Base-by-base conservation (phyloP, 345 rosid species). In the Acer yangbiense region DNA sequence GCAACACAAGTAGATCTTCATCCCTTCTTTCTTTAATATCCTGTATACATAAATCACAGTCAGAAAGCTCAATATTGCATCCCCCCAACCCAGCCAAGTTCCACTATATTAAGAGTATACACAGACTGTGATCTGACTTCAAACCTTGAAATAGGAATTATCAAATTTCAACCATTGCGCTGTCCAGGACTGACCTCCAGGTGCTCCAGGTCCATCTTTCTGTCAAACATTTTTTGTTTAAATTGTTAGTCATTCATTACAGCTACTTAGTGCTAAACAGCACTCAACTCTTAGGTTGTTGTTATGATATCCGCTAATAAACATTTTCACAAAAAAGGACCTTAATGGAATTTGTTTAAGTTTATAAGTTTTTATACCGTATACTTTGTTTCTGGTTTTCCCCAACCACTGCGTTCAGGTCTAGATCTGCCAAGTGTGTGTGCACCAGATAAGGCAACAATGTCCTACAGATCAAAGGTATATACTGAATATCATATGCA, bases 141-240 rank as follows among this genome's bases (percentile, higher is more conserved):
- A 75, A 79, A 95, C 99, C 99, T 93, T 95, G 89, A 95, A 95
- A 85, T 95, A 95, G 54, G 96, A 95, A 73, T 95, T 93, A 79
- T 95, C 98, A 82, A 95, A 95, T 83, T 92, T 92, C 82, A 95
- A 88, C 99, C 99, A 95, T 79, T 95, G 81, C 83, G 78, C 89
- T 6, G 99, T 95, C 99, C 99, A 93, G 10, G 99, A 95, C 75
- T 93, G 98, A 84, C 99, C 99, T 78, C 98, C 98, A 75, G 97
- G 89, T 85, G 96, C 98, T 83, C 98, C 99, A 2, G 97, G 99
- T 41, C 99, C 98, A 76, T 87, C 82, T 89, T 93, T 92, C 99
- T 95, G 97, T 76, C 75, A 83, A 78, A 44, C 55, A 68, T 58
- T 76, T 25, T 71, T 13, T 44, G 66, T n/a, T 80, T 78, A 65